These are phyloP conservation scores for Trichoderma atrobrunneum DNA, from an alignment of 2,329 filamentous ascomycete genomes.

Conservation along the genomic window DNA sequence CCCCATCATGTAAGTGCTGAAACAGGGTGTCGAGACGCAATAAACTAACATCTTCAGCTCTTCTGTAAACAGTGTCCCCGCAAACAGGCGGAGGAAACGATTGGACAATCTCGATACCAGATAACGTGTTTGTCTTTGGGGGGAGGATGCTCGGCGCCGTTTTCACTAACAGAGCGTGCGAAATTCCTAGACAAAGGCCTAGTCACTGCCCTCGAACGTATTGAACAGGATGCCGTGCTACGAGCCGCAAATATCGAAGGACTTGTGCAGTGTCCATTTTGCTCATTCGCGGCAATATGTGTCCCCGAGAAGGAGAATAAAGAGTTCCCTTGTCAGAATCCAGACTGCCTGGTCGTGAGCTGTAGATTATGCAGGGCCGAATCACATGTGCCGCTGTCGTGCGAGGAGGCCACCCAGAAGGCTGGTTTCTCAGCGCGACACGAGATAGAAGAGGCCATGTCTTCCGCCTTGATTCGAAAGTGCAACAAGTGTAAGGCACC, in stretches of 20 bases:
- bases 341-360: slow-evolving; percentile 60
- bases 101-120: slow-evolving; percentile 67
- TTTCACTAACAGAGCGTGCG: slow-evolving; percentile 53
- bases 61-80: slow-evolving; percentile 70
- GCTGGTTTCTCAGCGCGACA: slow-evolving; percentile 61
- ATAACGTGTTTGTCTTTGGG: slow-evolving; percentile 69
- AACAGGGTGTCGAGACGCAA: neutral
- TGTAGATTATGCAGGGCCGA: slow-evolving; percentile 66
- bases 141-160: slow-evolving; percentile 61
- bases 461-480: slow-evolving; percentile 68
- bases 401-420: slow-evolving; percentile 62
- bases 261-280: slow-evolving; percentile 76
- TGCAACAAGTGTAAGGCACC: slow-evolving; percentile 61
- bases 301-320: slow-evolving; percentile 64
- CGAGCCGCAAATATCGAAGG: slow-evolving; percentile 68
- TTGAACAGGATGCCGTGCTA: slow-evolving; percentile 69
- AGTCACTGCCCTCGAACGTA: slow-evolving; percentile 60
- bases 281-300: slow-evolving; percentile 74
- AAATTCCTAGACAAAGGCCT: slow-evolving; percentile 58
- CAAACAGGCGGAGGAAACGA: slow-evolving; percentile 62
- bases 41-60: slow-evolving; percentile 36
- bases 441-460: slow-evolving; percentile 80
- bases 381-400: slow-evolving; percentile 70
- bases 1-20: slow-evolving; percentile 44
- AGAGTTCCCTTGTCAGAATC: slow-evolving; percentile 70